A percentile compares a stretch with the other conserved stretches of the same genome.
phyloP scores from a whole-genome alignment of 352 stramenopile genomes.

The Globisporangium megalacanthum region DNA sequence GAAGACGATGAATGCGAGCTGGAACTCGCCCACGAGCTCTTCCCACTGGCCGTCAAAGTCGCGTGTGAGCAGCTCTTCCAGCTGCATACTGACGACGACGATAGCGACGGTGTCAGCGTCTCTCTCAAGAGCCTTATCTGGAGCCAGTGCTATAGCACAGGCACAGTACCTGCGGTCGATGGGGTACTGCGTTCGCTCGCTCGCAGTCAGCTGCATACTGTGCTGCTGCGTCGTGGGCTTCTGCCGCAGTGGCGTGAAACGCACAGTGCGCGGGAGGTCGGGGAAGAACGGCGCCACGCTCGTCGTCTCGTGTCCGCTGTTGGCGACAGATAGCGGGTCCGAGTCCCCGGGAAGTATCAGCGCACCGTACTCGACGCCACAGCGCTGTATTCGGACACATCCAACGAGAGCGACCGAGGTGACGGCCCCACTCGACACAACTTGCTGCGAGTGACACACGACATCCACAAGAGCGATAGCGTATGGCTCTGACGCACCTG shows the following conservation, averaged over 20 bases:
- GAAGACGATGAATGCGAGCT: constrained; percentile 93
- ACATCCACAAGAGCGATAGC: background rate
- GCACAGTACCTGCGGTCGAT: constrained; percentile 63
- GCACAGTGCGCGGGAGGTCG: constrained; percentile 65
- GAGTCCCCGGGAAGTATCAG: constrained; percentile 67
- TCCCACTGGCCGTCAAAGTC: constrained; percentile 51
- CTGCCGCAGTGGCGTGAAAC: constrained; percentile 58
- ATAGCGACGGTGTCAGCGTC: background rate
- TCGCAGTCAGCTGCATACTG: constrained; percentile 26
- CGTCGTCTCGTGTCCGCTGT: constrained; percentile 7
- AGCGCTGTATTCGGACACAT: constrained; percentile 32
- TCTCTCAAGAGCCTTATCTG: background rate
- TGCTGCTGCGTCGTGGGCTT: constrained; percentile 14
- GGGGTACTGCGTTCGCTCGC: constrained; percentile 67
- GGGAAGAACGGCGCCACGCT: constrained; percentile 64
- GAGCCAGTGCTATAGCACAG: background rate
- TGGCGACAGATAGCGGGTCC: constrained; percentile 26
- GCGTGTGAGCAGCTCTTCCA: constrained; percentile 38
- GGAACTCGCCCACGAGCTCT: constrained; percentile 88
- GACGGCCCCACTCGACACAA: no score
- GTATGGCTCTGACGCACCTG: constrained; percentile 23
- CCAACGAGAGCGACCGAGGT: no score
- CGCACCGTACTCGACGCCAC: constrained; percentile 51
- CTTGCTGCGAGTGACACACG: background rate
- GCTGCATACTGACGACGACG: constrained; percentile 22